Percentiles rank a stretch among this genome's conserved stretches.
phyloP scores from a whole-genome alignment of 208 protist species.

The Strigomonas culicis region DNA sequence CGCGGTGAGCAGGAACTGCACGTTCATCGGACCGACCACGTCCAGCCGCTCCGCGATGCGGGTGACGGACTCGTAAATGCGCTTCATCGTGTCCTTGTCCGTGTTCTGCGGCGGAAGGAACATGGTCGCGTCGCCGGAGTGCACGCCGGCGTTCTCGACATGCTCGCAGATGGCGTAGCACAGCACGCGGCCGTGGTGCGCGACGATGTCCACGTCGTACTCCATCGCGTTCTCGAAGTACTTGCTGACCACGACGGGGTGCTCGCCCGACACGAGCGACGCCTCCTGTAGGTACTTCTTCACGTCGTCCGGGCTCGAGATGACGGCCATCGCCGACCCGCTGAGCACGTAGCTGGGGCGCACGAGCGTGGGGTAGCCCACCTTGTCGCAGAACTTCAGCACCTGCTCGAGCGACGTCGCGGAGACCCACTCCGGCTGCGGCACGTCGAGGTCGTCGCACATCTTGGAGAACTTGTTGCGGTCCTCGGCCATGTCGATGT shows the following conservation, averaged over 20 bases:
- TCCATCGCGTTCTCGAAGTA: conserved; percentile 97
- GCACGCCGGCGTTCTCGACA: conserved; percentile 98
- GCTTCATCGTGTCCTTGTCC: conserved; percentile 80
- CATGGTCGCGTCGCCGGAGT: conserved; percentile 97
- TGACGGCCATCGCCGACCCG: conserved; percentile 97
- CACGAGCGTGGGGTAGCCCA: conserved; percentile 95
- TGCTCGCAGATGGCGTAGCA: conserved; percentile 98
- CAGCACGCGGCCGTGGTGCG: conserved; percentile 94
- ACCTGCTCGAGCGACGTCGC: conserved; percentile 88
- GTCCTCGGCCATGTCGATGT: conserved; percentile 98
- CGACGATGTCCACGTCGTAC: conserved; percentile 98
- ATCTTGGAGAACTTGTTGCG: conserved; percentile 93
- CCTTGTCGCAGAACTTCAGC: conserved; percentile 83
- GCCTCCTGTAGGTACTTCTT: conserved; percentile 92
- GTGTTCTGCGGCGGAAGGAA: conserved; percentile 92
- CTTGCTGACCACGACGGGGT: conserved; percentile 97
- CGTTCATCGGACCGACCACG: conserved; percentile 97
- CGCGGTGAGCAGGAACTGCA: conserved; percentile 97
- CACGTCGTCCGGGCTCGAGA: conserved; percentile 90
- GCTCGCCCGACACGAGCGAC: conserved; percentile 81
- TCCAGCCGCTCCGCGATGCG: conserved; percentile 93
- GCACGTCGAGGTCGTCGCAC: conserved; percentile 92
- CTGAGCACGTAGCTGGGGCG: conserved; percentile 97
- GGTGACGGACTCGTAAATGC: conserved; percentile 74
- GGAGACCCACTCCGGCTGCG: conserved; percentile 97